Conservation (phyloP, 306 rosid species). For the Dalbergia cochinchinensis region DNA sequence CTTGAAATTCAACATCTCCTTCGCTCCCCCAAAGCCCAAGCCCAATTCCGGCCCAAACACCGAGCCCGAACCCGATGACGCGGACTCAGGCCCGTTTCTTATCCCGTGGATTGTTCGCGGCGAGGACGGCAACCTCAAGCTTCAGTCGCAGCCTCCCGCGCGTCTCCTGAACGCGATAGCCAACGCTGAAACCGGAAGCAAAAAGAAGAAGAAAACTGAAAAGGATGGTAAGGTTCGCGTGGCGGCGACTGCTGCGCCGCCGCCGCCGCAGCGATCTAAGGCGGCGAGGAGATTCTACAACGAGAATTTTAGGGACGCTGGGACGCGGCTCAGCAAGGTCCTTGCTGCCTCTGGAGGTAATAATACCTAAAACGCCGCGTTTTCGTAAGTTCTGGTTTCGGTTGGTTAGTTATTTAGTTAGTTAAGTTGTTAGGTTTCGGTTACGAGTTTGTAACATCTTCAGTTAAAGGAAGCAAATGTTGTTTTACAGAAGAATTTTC, state of each 20-base stretch:
- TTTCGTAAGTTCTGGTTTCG: neutral
- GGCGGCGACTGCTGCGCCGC: conserved; percentile 45
- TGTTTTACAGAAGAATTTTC: neutral
- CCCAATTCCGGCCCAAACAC: conserved; percentile 43
- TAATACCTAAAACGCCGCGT: neutral
- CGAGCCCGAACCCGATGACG: conserved; percentile 38
- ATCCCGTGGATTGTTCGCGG: conserved; percentile 94
- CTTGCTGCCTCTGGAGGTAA: conserved; percentile 96
- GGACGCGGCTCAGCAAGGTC: conserved; percentile 87
- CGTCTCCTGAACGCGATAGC: conserved; percentile 60
- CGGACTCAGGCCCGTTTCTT: conserved; percentile 55
- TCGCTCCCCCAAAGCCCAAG: conserved; percentile 75
- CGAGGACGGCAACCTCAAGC: conserved; percentile 78
- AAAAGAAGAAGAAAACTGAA: conserved; percentile 41
- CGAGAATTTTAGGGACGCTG: conserved; percentile 67
- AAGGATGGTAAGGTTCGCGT: conserved; percentile 36
- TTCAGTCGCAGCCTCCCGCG: conserved; percentile 73
- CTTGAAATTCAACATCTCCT: conserved; percentile 79
- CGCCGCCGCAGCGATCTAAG: conserved; percentile 63
- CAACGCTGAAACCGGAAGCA: conserved; percentile 57
- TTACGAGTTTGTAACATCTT: neutral
- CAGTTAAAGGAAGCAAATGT: neutral
- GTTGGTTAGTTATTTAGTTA: neutral
- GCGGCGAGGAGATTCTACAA: conserved; percentile 90
- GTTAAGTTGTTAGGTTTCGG: neutral